Base-by-base conservation (phyloP, 805 yeast genomes). In the Wickerhamomyces chaumierensis region DNA sequence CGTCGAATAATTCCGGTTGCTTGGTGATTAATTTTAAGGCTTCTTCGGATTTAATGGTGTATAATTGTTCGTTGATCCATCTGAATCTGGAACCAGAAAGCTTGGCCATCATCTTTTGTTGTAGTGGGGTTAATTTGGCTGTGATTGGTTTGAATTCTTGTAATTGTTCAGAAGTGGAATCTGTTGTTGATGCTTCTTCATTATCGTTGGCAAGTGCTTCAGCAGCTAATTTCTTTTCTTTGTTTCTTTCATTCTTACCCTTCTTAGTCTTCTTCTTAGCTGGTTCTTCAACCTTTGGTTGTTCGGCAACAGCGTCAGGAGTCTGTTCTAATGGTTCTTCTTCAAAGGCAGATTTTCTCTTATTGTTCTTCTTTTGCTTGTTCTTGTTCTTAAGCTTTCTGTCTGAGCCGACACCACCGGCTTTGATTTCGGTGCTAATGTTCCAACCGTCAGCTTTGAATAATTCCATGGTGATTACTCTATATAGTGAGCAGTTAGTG, bases 31-130 rank as follows among this genome's bases (percentile, higher is more conserved):
- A 61, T 18, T 69, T 64, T 20, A 85, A 63, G 0, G 98, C 97
- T 18, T 74, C 75, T 6, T 73, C 76, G 0, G 97, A 88, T 1
- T 78, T 62, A 29, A 78, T 79, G 1, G 97, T 92, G 56, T 92
- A 92, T n/a, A 92, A 65, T 56, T 90, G 94, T 60, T 92, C 98
- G 57, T 92, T 92, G 55, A 92, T 92, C 97, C 97, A 92, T 58
- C 99, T 71, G 63, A 92, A 92, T 49, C 98, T 68, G 1, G 97
- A 86, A 0, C 99, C 99, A 2, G 94, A 76, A 33, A 92, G 70
- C 57, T 92, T 92, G 35, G 84, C 86, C 78, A 86, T 76, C 97
- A 92, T 90, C 55, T 92, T 92, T 52, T 82, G 83, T 60, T 92
- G 99, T 45, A 88, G 62, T 15, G 95, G 94, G 0, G 96, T 85